Percentiles rank a stretch among this genome's conserved stretches.
Conservation (phyloP, 352 stramenopile genomes). For the Phytophthora kernoviae region DNA sequence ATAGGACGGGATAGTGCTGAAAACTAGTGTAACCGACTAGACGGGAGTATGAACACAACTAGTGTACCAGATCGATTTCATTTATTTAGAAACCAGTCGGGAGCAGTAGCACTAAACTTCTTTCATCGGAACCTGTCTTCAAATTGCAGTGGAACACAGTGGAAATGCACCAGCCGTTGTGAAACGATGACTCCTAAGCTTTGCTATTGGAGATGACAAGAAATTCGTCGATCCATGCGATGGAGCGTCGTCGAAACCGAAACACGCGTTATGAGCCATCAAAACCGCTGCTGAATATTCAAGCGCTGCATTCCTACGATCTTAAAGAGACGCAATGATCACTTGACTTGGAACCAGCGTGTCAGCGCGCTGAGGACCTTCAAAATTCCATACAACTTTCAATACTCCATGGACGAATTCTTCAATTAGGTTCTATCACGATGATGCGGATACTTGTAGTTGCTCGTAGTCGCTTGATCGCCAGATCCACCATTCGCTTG, state of each 20-base stretch:
- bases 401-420: neutral
- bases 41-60: neutral
- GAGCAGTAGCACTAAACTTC: too few species aligned
- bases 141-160: too few species aligned
- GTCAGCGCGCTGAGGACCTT: too few species aligned
- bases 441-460: slow-evolving; percentile 29
- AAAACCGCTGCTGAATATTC: slow-evolving; percentile 9
- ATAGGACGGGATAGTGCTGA: slow-evolving; percentile 25
- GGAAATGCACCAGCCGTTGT: slow-evolving; percentile 5
- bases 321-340: slow-evolving; percentile 9
- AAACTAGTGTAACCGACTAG: too few species aligned
- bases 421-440: slow-evolving; percentile 18
- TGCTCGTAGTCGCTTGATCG: slow-evolving; percentile 43
- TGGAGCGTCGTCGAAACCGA: slow-evolving; percentile 19
- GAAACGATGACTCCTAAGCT: slow-evolving; percentile 9
- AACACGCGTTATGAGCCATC: neutral
- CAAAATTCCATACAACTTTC: too few species aligned
- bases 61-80: too few species aligned
- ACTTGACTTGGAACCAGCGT: neutral
- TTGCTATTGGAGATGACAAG: too few species aligned
- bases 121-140: too few species aligned
- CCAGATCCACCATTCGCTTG: slow-evolving; percentile 59
- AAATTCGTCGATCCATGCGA: slow-evolving; percentile 19
- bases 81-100: too few species aligned
- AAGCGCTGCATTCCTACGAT: slow-evolving; percentile 9